phyloP scores from a whole-genome alignment of 2,329 filamentous ascomycete species.

The Shiraia bambusicola region DNA sequence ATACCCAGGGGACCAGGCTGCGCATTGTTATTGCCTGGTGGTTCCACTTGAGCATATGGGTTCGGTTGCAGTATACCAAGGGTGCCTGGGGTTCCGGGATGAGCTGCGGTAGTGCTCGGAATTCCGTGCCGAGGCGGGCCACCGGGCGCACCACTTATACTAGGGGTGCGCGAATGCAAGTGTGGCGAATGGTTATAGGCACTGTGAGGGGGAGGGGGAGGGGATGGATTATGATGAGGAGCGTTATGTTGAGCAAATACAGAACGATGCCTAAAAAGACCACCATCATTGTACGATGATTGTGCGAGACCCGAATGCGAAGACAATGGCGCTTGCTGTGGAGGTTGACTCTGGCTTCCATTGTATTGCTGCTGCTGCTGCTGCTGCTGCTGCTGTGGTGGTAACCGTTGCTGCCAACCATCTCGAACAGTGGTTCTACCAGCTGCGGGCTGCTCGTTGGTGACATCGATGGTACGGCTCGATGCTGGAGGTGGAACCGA shows the following conservation, averaged over 20 bases:
- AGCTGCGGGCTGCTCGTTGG: conserved; percentile 28
- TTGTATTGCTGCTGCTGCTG: conserved; percentile 22
- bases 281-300: conserved; percentile 22
- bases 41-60: conserved; percentile 42
- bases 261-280: conserved; percentile 31
- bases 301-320: conserved; percentile 32
- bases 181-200: conserved; percentile 38
- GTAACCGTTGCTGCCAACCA: conserved; percentile 32
- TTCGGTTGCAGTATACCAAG: conserved; percentile 41
- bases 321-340: conserved; percentile 25
- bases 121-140: conserved; percentile 30
- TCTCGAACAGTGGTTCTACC: conserved; percentile 27
- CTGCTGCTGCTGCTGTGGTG: too few relatives aligned
- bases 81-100: conserved; percentile 19
- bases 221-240: conserved; percentile 36
- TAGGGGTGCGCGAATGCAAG: conserved; percentile 38
- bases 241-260: conserved; percentile 38
- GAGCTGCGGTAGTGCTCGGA: conserved; percentile 20
- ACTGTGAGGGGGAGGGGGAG: conserved; percentile 35
- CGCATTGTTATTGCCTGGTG: conserved; percentile 29
- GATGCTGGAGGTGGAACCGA: conserved; percentile 23
- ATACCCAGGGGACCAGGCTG: conserved; percentile 38
- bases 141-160: conserved; percentile 31
- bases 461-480: conserved; percentile 35
- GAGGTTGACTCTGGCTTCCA: conserved; percentile 28